These are phyloP conservation scores for Setaria italica DNA, from an alignment of 202 grass and related monocot genomes.

Conservation along the genomic window DNA sequence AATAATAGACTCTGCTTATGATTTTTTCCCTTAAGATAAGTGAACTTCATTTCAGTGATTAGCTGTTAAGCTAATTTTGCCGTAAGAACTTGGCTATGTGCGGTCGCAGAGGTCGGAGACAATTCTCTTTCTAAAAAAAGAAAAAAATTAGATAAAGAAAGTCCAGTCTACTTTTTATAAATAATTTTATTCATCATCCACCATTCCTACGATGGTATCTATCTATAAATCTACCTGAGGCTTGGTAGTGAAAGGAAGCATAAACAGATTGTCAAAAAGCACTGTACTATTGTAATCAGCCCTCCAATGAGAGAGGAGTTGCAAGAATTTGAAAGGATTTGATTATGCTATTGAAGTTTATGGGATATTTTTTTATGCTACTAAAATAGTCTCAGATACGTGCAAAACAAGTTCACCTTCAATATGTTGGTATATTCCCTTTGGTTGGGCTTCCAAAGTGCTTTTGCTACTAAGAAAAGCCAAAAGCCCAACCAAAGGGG, in stretches of 20 bases:
- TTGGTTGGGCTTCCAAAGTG: too few relatives aligned
- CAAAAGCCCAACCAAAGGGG: too few relatives aligned
- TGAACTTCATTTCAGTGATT: too few relatives aligned
- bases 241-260: conserved; percentile 36
- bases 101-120: too few relatives aligned
- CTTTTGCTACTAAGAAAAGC: too few relatives aligned
- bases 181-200: conserved; percentile 20
- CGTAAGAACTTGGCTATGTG: too few relatives aligned
- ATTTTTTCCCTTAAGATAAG: too few relatives aligned
- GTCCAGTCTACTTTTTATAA: neutral
- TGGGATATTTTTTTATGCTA: neutral
- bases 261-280: conserved; percentile 14
- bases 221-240: neutral
- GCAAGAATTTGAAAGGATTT: conserved; percentile 20
- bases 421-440: neutral
- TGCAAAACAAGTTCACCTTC: neutral
- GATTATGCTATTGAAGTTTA: conserved; percentile 31
- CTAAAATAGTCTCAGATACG: neutral
- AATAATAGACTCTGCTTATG: too few relatives aligned
- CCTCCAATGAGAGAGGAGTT: conserved; percentile 9
- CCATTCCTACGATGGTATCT: conserved; percentile 6
- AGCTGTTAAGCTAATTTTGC: too few relatives aligned
- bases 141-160: neutral
- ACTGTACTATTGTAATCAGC: neutral
- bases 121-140: too few relatives aligned